phyloP scores from a whole-genome alignment of 805 yeast species.

The Debaryomyces castellii region DNA sequence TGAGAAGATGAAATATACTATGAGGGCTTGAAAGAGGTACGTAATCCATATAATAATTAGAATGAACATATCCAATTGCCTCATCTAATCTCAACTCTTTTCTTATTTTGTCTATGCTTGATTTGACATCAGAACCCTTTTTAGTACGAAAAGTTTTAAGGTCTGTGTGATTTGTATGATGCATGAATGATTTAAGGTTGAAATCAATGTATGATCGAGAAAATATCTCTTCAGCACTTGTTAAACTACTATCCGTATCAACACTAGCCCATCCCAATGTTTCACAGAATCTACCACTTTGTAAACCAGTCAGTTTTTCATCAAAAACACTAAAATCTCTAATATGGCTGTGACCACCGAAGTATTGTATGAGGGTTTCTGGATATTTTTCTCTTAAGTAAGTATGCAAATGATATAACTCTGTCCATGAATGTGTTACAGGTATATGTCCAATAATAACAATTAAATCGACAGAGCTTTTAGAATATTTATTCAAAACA shows the following conservation, averaged over 20 bases:
- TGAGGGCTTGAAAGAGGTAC: constrained; percentile 54
- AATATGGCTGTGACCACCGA: constrained; percentile 94
- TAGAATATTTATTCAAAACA: constrained; percentile 28
- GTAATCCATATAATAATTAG: constrained; percentile 62
- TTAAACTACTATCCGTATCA: constrained; percentile 23
- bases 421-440: constrained; percentile 49
- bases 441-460: constrained; percentile 83
- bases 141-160: constrained; percentile 48
- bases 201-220: constrained; percentile 81
- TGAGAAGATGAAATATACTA: constrained; percentile 59
- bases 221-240: constrained; percentile 20
- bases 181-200: constrained; percentile 65
- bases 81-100: constrained; percentile 51
- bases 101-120: constrained; percentile 44
- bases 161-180: constrained; percentile 49
- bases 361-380: constrained; percentile 67
- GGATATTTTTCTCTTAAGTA: constrained; percentile 61
- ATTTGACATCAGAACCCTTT: constrained; percentile 51
- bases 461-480: constrained; percentile 56
- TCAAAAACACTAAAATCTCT: constrained; percentile 79
- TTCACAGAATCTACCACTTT: constrained; percentile 91
- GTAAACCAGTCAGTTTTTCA: constrained; percentile 67
- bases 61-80: constrained; percentile 59
- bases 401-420: constrained; percentile 46
- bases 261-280: constrained; percentile 87